Percentiles rank a stretch among this genome's conserved stretches.
These are phyloP conservation scores for Allium sativum DNA, from an alignment of 106 monocot species.

Conservation along the genomic window DNA sequence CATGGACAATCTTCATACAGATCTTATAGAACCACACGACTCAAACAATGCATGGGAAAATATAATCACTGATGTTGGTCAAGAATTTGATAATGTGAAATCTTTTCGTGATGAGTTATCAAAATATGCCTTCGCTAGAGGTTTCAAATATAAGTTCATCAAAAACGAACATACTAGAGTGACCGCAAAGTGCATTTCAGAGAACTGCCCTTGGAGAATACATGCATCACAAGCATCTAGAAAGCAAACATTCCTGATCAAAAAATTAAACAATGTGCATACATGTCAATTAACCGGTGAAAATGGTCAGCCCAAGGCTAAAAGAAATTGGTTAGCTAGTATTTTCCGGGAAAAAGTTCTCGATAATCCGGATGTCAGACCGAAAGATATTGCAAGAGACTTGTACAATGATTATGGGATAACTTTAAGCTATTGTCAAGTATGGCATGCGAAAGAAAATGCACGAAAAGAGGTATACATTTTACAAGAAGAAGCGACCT, in stretches of 20 bases:
- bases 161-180: conserved; percentile 68
- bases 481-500: conserved; percentile 60
- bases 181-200: conserved; percentile 59
- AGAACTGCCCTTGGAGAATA: conserved; percentile 73
- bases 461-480: conserved; percentile 68
- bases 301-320: conserved; percentile 47
- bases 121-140: conserved; percentile 70
- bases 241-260: conserved; percentile 46
- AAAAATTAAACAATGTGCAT: conserved; percentile 54
- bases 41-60: conserved; percentile 31
- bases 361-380: conserved; percentile 62
- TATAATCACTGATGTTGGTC: conserved; percentile 63
- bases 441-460: conserved; percentile 70
- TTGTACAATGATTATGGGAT: conserved; percentile 74
- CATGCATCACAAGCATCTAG: conserved; percentile 52
- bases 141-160: conserved; percentile 55
- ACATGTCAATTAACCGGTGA: conserved; percentile 47
- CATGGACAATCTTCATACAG: background rate
- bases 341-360: conserved; percentile 68
- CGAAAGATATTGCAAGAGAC: conserved; percentile 73
- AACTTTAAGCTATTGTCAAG: conserved; percentile 70
- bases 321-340: conserved; percentile 67
- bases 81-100: conserved; percentile 53
- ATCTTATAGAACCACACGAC: background rate
- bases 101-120: conserved; percentile 74